These are phyloP conservation scores for Stentor roeselii DNA, from an alignment of 73 alveolate species.

Conservation along the genomic window DNA sequence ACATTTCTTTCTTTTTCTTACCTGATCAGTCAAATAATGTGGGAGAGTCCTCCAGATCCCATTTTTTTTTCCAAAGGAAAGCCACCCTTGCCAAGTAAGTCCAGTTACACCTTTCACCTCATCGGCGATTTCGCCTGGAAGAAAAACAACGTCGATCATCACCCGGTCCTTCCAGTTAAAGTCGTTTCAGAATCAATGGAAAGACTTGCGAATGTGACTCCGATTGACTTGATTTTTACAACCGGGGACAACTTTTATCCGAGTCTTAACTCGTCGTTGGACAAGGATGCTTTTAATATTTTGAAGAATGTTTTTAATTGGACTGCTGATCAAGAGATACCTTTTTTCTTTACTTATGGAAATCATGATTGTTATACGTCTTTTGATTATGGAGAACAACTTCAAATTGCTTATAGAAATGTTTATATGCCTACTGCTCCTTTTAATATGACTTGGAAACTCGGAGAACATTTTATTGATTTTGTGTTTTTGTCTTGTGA, in stretches of 20 bases:
- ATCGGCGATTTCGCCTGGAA: neutral
- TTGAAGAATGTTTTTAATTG: neutral
- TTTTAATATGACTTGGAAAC: neutral
- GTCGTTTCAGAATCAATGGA: neutral
- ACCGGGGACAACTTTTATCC: constrained; percentile 17
- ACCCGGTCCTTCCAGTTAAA: too few relatives aligned
- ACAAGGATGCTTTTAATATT: neutral
- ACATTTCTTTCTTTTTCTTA: too few relatives aligned
- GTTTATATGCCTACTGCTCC: neutral
- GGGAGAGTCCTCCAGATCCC: too few relatives aligned
- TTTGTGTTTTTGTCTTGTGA: neutral
- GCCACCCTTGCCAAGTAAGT: too few relatives aligned
- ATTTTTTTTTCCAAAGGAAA: too few relatives aligned
- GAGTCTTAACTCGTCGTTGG: neutral
- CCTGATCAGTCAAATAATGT: too few relatives aligned
- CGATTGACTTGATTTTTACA: neutral
- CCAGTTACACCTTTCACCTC: too few relatives aligned
- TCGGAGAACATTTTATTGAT: neutral
- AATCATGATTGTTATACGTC: constrained; percentile 27
- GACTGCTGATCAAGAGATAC: neutral
- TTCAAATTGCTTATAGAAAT: neutral
- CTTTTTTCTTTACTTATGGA: neutral
- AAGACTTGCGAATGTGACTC: neutral
- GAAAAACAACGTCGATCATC: too few relatives aligned
- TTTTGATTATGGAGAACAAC: neutral